Base-by-base conservation (phyloP, 805 yeast species). In the Phaffomyces antillensis region DNA sequence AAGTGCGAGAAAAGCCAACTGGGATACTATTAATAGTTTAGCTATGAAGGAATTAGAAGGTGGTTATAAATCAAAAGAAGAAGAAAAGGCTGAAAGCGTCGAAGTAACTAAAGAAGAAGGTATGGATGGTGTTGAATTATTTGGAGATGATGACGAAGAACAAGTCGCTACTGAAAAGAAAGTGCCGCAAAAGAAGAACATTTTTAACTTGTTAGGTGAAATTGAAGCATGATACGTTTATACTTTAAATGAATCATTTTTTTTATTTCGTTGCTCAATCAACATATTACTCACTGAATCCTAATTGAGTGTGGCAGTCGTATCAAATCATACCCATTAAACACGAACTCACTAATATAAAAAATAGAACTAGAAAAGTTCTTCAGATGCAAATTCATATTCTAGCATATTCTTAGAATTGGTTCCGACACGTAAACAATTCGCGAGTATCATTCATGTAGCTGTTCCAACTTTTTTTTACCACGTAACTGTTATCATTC, bases 11-110 rank as follows among this genome's bases (percentile, higher is more conserved):
- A 83, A 82, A 60, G 66, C 86, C 0, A 82, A 78, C 15, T 84
- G 91, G 93, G 89, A 83, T 41, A 66, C 71, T 37, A 81, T 82
- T 44, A 84, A 83, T 58, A 67, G 73, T 46, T 60, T 62, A 28
- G 71, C 72, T 46, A 63, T 62, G 45, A 61, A 62, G 42, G 62
- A 61, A 37, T 31, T 40, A 13, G 40, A 37, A 9, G 11, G 49
- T 28, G 16, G 44, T 38, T 15, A 41, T 20, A 40, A 40, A 8
- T 26, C n/a, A 37, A 28, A 37, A 36, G 37, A 50, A 46, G 36
- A 52, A 37, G 8, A 42, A 53, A 13, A 53, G 12, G 40, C 50
- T 26, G 18, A 45, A 41, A n/a, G 41, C 25, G 28, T 8, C 37
- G 32, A 37, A 36, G 38, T 49, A 45, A 36, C 52, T 36, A 9